Percentiles rank a stretch among this genome's conserved stretches.
Evolutionary conservation across 2,329 filamentous ascomycete species (phyloP).

Genomic region (Herpotrichia juniperi): DNA sequence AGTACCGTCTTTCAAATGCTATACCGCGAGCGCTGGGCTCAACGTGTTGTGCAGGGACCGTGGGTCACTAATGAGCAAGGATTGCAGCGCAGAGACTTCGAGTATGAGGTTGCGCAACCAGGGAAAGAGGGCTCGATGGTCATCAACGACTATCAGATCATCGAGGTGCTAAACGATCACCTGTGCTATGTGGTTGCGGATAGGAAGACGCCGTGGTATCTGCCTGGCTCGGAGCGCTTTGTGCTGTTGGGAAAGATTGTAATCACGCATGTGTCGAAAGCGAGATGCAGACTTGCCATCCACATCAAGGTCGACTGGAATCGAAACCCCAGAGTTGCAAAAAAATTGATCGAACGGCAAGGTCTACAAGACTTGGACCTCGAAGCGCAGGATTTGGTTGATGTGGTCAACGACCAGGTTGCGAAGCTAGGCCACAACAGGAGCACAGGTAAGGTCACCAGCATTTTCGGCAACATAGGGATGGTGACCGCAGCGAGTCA

Average conservation of each 20-base stretch:
- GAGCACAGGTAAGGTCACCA: conserved; percentile 77
- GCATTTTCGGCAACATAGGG: conserved; percentile 79
- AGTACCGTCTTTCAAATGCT: conserved; percentile 92
- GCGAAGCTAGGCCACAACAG: conserved; percentile 74
- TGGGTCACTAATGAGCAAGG: conserved; percentile 77
- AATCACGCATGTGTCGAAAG: conserved; percentile 91
- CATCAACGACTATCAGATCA: conserved; percentile 82
- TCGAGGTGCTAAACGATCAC: conserved; percentile 68
- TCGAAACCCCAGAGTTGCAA: conserved; percentile 55
- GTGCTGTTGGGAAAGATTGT: conserved; percentile 87
- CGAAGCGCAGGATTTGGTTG: conserved; percentile 75
- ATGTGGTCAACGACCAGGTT: conserved; percentile 79
- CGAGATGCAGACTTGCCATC: conserved; percentile 87
- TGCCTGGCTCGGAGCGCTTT: conserved; percentile 81
- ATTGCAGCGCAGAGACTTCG: conserved; percentile 77
- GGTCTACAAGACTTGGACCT: conserved; percentile 77
- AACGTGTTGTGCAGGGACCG: conserved; percentile 77
- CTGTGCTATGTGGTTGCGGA: conserved; percentile 72
- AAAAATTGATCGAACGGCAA: conserved; percentile 62
- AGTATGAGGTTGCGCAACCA: conserved; percentile 72
- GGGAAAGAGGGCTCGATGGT: conserved; percentile 42
- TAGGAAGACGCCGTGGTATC: conserved; percentile 75
- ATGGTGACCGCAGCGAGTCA: conserved; percentile 68
- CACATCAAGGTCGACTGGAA: conserved; percentile 90
- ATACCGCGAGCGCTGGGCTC: conserved; percentile 69